phyloP scores from a whole-genome alignment of 2,329 filamentous ascomycete species.

The Fusarium sp. region DNA sequence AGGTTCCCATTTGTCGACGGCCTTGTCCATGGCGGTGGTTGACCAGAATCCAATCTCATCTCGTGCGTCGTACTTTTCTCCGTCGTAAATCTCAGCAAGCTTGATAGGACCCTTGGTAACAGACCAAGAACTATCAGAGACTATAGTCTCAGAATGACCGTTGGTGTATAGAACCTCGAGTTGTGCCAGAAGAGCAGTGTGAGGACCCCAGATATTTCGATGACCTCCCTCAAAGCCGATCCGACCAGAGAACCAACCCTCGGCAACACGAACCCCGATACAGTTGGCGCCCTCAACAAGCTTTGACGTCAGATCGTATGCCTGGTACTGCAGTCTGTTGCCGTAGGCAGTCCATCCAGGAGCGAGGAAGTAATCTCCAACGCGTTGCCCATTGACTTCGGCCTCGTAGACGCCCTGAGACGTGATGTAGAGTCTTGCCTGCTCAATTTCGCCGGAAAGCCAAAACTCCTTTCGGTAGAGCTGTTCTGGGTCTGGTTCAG shows the following conservation, averaged over 20 bases:
- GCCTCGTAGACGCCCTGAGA: slow-evolving; percentile 57
- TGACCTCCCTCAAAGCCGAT: slow-evolving; percentile 35
- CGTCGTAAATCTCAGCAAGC: slow-evolving; percentile 59
- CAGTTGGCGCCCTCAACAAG: slow-evolving; percentile 38
- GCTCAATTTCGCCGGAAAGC: not conserved
- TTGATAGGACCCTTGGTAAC: slow-evolving; percentile 46
- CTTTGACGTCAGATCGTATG: slow-evolving; percentile 58
- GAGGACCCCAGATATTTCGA: slow-evolving; percentile 20
- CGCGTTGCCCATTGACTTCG: slow-evolving; percentile 54
- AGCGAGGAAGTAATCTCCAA: slow-evolving; percentile 54
- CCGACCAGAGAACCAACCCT: slow-evolving; percentile 43
- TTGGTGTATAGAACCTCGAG: not conserved
- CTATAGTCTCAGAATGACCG: not conserved
- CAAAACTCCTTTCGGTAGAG: slow-evolving; percentile 20
- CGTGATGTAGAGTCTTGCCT: slow-evolving; percentile 57
- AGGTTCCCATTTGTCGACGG: not conserved
- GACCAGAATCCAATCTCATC: slow-evolving; percentile 44
- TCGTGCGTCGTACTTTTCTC: slow-evolving; percentile 59
- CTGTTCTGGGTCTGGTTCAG: slow-evolving; percentile 38
- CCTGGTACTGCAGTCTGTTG: slow-evolving; percentile 59
- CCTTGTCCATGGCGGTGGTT: slow-evolving; percentile 36
- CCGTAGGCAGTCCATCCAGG: slow-evolving; percentile 64
- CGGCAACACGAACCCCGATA: slow-evolving; percentile 54
- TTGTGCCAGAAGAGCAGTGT: slow-evolving; percentile 8
- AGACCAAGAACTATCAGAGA: slow-evolving; percentile 53